These are phyloP conservation scores for Euryodendron excelsum DNA, from an alignment of 148 eudicot species.

Conservation along the genomic window DNA sequence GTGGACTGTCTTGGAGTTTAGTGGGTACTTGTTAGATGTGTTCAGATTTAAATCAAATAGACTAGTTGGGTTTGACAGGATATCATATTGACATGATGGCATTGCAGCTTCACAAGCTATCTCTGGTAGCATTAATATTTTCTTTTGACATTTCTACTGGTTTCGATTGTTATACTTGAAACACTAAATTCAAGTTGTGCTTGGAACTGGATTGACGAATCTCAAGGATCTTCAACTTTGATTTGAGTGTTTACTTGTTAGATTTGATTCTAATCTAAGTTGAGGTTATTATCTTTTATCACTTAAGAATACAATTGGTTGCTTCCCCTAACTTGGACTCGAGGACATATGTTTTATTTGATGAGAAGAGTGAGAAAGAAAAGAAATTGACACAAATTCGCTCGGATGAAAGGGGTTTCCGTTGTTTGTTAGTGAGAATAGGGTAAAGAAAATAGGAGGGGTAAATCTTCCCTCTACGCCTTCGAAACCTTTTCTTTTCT, in stretches of 20 bases:
- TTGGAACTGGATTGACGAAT: neutral
- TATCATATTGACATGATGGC: neutral
- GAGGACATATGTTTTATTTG: neutral
- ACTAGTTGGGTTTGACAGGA: neutral
- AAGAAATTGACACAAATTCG: neutral
- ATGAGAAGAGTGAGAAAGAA: neutral
- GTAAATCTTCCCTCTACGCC: neutral
- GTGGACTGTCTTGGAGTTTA: neutral
- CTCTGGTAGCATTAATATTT: neutral
- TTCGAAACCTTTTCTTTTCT: neutral
- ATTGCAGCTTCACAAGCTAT: neutral
- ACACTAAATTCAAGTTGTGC: neutral
- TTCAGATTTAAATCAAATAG: neutral
- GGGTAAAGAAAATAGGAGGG: neutral
- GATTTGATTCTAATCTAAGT: neutral
- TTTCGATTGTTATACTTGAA: neutral
- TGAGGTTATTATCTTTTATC: neutral
- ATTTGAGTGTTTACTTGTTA: neutral
- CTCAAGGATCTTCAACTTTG: neutral
- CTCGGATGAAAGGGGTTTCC: neutral
- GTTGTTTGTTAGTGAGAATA: neutral
- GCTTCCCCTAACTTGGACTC: neutral
- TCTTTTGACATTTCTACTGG: neutral
- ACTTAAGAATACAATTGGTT: too few species aligned
- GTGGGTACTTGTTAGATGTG: neutral